These are phyloP conservation scores for Ophiocordyceps unilateralis DNA, from an alignment of 2,329 filamentous ascomycete species.

Conservation along the genomic window DNA sequence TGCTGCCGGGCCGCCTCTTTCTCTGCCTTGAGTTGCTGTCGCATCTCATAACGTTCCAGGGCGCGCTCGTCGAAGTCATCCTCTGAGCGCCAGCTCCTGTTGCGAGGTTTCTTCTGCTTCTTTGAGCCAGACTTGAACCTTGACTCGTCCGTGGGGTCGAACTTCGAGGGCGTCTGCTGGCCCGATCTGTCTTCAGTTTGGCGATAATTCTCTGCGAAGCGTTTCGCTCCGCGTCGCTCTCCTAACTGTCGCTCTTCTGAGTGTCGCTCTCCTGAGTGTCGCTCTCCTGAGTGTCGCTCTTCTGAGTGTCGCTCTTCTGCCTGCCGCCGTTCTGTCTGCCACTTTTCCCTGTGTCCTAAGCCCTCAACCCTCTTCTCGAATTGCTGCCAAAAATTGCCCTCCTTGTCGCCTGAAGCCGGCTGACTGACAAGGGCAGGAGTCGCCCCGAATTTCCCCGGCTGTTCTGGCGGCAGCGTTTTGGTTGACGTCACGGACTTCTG, in stretches of 20 bases:
- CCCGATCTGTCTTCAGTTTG: background rate
- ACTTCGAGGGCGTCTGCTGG: background rate
- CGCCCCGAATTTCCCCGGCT: slow-evolving; percentile 9
- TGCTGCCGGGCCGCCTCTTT: slow-evolving; percentile 21
- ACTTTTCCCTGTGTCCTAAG: background rate
- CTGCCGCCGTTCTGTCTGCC: background rate
- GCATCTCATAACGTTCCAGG: slow-evolving; percentile 18
- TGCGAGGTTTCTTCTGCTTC: background rate
- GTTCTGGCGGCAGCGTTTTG: no score
- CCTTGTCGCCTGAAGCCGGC: background rate
- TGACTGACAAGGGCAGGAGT: background rate
- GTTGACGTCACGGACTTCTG: no score
- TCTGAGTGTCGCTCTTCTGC: background rate
- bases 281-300: no score
- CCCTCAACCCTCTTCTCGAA: background rate
- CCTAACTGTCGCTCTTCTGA: background rate
- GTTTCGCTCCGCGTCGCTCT: background rate
- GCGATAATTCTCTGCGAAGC: background rate
- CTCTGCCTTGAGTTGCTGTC: slow-evolving; percentile 23
- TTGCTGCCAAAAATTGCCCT: background rate
- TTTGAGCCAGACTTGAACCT: slow-evolving; percentile 6
- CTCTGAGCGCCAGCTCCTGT: slow-evolving; percentile 7
- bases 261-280: background rate
- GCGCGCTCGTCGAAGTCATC: slow-evolving; percentile 23
- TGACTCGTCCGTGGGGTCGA: background rate